phyloP scores from a whole-genome alignment of 1,139 yeast species.

The Debaryomycetaceae sp. region DNA sequence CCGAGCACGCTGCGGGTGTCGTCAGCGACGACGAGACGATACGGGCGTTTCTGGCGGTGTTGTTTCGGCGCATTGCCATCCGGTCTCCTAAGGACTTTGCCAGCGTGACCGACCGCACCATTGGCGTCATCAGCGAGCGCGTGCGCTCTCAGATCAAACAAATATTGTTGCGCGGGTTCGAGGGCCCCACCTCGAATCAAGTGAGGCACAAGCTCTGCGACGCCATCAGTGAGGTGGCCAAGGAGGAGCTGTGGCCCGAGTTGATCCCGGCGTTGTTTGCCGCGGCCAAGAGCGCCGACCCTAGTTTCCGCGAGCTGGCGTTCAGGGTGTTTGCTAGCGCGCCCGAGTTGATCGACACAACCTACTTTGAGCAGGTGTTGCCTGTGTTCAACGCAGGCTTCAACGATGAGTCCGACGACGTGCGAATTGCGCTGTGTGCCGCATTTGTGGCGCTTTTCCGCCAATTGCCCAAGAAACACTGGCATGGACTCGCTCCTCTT shows the following conservation, averaged over 20 bases:
- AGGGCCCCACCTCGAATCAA: slow-evolving; percentile 56
- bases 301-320: slow-evolving; percentile 83
- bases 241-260: slow-evolving; percentile 74
- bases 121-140: slow-evolving; percentile 61
- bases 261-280: slow-evolving; percentile 70
- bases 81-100: slow-evolving; percentile 64
- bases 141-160: slow-evolving; percentile 62
- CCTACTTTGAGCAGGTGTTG: slow-evolving; percentile 51
- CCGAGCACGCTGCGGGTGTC: slow-evolving; percentile 71
- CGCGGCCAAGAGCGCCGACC: slow-evolving; percentile 58
- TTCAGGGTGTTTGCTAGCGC: slow-evolving; percentile 84
- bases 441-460: slow-evolving; percentile 91
- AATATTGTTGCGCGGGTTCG: slow-evolving; percentile 69
- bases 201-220: slow-evolving; percentile 92
- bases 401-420: slow-evolving; percentile 72
- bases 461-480: slow-evolving; percentile 68
- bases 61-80: slow-evolving; percentile 82
- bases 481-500: slow-evolving; percentile 74
- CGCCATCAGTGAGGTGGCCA: slow-evolving; percentile 90
- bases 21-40: slow-evolving; percentile 40
- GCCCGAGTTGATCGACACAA: slow-evolving; percentile 69
- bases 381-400: slow-evolving; percentile 79
- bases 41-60: slow-evolving; percentile 74
- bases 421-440: slow-evolving; percentile 85
- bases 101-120: slow-evolving; percentile 69